phyloP scores from a whole-genome alignment of 768 basidiomycete genomes.

The Mycena sanguinolenta region DNA sequence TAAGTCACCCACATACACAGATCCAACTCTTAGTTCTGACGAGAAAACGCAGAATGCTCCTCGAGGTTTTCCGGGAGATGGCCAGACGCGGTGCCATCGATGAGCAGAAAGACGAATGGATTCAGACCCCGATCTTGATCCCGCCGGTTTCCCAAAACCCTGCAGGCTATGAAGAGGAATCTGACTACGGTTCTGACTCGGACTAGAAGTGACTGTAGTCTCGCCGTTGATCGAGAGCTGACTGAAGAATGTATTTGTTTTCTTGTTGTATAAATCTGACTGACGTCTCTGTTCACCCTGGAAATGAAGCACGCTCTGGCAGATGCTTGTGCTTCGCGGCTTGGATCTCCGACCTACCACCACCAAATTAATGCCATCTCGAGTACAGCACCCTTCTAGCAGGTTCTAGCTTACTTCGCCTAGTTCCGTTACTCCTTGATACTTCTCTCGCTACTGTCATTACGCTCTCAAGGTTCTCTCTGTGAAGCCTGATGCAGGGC shows the following conservation, averaged over 20 bases:
- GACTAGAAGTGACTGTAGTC: conserved; percentile 4
- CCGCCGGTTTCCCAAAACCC: not conserved
- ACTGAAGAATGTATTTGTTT: not conserved
- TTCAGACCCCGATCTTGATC: not conserved
- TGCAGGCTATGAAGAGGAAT: not conserved
- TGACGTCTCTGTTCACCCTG: too few species aligned
- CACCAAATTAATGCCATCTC: too few species aligned
- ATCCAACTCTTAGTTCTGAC: not conserved
- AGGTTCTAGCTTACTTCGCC: too few species aligned
- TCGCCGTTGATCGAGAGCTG: not conserved
- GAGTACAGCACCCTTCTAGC: too few species aligned
- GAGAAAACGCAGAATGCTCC: conserved; percentile 13
- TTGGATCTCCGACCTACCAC: too few species aligned
- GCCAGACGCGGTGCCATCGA: conserved; percentile 10
- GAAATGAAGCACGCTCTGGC: too few species aligned
- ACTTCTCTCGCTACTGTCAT: too few species aligned
- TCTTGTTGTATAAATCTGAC: not conserved
- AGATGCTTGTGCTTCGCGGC: too few species aligned
- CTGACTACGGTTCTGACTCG: conserved; percentile 21
- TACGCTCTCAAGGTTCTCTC: too few species aligned
- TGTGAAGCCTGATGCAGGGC: too few species aligned
- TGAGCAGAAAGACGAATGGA: conserved; percentile 28
- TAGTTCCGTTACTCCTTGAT: too few species aligned
- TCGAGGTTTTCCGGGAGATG: conserved; percentile 22
- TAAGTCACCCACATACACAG: not conserved